Evolutionary conservation across 163 green algal species (phyloP), one percentile per base, ranked within the genome.

Genomic region (Scenedesmus sp.): DNA sequence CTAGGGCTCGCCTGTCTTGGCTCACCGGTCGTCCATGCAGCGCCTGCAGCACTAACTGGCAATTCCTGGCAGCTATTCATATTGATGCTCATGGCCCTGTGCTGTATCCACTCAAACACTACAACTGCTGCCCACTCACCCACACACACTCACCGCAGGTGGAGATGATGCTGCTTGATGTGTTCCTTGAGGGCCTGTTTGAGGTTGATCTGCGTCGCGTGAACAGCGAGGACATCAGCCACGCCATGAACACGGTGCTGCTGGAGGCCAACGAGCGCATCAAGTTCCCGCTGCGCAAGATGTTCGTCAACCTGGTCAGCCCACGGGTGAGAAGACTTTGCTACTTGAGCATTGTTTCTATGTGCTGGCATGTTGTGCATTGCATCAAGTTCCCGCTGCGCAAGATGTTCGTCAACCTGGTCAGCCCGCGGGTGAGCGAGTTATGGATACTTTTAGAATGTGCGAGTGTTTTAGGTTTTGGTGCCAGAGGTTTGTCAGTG

Each of bases 121-220:
- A 46, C 34, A 46, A 46, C 34, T 64, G 59, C 59, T 64, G 8
- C 8, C 0, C 59, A 2, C 59, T 46, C 34, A 46, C 34, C 34
- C 59, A 64, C 59, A 15, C 10, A 0, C 8, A 15, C 62, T 9
- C 12, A 0, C 62, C 66, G 23, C 87, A 91, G 77, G 88, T 96
- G 66, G 94, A 96, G 93, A 92, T 94, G 81, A 91, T 90, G 62
- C 90, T 96, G 94, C 89, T 96, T 62, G 91, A 95, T 18, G 94
- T 96, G 70, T 95, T 95, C 84, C 59, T 96, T 74, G 94, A 96
- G 94, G 94, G 90, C 3, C 92, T 96, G 79, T 96, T 95, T 86
- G 94, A 92, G 70, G 86, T 95, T 10, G 57, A 90, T 76, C 90
- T 93, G 60, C 46, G 87, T 0, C 56, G 87, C 20, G 87, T 91